Evolutionary conservation across 495 filamentous ascomycete genomes (phyloP), one percentile per base, ranked within the genome.

Genomic region (Annulohypoxylon moriforme): DNA sequence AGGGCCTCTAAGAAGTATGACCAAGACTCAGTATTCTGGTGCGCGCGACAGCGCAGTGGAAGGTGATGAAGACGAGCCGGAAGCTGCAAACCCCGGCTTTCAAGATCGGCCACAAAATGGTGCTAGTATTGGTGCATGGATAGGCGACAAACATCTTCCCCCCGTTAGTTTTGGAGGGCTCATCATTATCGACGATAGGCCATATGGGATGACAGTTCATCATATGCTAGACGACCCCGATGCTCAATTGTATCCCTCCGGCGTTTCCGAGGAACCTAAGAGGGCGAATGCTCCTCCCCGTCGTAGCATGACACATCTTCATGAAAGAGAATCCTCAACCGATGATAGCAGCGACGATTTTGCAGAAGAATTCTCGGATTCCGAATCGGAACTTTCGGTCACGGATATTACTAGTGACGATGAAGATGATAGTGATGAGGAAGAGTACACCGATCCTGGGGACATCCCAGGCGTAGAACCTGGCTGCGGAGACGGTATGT

Each of bases 181-280:
- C 0, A 87, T 98, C 42, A 81, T 96, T 7, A 89, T 97, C 6
- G 93, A 98, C 77, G 89, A 91, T 58, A 87, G 90, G 68, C 88
- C 91, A 1, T 96, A 93, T 75, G 95, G 94, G 7, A 93, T 98
- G 90, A 97, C 92, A 16, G 95, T 98, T 2, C 95, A 98, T 71
- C 95, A 98, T 76, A 93, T 98, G 89, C 85, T 98, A 1, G 95
- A 98, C 71, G 88, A 91, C 14, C 92, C 91, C 4, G 92, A 90
- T 27, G 81, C 86, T 69, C 74, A 86, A 64, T 77, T 85, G 7
- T 22, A 7, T 20, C 31, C 50, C 34, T n/a, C 47, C 10, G 16
- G 74, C 73, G 80, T 61, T 33, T 73, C 18, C 2, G 68, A 68
- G 25, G 76, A 77, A 42, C 81, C 81, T 18, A 77, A 71, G 44